Evolutionary conservation across 345 rosid genomes (phyloP).

Genomic region (Gynandropsis gynandra): DNA sequence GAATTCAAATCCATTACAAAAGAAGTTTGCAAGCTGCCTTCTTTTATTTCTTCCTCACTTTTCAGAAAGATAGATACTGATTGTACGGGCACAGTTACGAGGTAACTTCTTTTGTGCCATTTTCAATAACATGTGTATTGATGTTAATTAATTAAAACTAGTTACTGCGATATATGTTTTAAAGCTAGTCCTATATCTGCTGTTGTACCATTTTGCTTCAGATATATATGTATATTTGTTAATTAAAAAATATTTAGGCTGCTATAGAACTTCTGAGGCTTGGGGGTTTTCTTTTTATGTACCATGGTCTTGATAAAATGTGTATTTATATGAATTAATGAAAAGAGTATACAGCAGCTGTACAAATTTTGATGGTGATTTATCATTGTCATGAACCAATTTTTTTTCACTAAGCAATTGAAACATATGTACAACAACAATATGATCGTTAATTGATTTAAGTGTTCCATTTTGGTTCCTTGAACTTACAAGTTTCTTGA

Average conservation of each 20-base stretch:
- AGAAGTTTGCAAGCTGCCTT: slow-evolving; percentile 75
- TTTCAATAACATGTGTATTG: not conserved
- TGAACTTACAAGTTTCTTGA: not conserved
- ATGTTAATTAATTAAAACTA: not conserved
- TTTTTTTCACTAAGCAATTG: not conserved
- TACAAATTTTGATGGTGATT: no score
- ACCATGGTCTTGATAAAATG: not conserved
- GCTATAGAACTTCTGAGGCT: not conserved
- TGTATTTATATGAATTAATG: no score
- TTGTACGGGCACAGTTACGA: slow-evolving; percentile 46
- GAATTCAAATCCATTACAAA: slow-evolving; percentile 59
- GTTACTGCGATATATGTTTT: no score
- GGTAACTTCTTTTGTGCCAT: slow-evolving; percentile 36
- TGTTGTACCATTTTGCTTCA: not conserved
- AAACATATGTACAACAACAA: not conserved
- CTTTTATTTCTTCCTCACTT: slow-evolving; percentile 48
- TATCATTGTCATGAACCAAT: not conserved
- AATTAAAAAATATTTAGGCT: no score
- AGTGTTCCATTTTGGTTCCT: not conserved
- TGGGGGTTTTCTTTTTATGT: not conserved
- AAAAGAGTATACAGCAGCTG: no score
- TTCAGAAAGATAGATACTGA: slow-evolving; percentile 56
- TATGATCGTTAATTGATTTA: not conserved
- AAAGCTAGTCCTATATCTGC: not conserved
- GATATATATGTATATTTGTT: no score